Conservation (phyloP, 768 basidiomycete species). For the Ramaria sp. region DNA sequence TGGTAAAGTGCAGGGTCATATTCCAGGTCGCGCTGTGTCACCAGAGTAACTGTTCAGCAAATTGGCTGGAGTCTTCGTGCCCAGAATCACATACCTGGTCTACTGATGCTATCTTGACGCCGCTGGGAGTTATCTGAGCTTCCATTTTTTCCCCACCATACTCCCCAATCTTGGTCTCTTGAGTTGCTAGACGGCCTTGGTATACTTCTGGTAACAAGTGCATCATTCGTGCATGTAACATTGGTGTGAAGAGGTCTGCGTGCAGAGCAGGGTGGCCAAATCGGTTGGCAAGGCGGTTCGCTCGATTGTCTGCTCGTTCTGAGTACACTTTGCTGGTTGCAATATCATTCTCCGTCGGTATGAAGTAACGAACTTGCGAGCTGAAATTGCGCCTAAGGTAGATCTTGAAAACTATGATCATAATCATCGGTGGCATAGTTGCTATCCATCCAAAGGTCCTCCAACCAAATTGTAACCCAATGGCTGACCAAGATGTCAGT, state of each 20-base stretch:
- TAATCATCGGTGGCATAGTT: constrained; percentile 76
- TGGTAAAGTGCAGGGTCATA: constrained; percentile 73
- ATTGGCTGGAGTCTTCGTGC: not conserved
- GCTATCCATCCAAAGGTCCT: constrained; percentile 70
- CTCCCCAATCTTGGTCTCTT: constrained; percentile 59
- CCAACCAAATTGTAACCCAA: constrained; percentile 69
- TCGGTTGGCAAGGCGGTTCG: constrained; percentile 73
- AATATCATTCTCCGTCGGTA: constrained; percentile 73
- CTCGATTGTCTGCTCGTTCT: constrained; percentile 57
- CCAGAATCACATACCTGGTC: constrained; percentile 40
- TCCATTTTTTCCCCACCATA: constrained; percentile 72
- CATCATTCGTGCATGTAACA: constrained; percentile 83
- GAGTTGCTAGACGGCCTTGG: constrained; percentile 52
- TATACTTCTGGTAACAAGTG: constrained; percentile 67
- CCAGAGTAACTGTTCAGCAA: not conserved
- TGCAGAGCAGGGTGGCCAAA: constrained; percentile 94
- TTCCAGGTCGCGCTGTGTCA: constrained; percentile 55
- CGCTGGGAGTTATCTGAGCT: constrained; percentile 63
- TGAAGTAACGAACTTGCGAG: constrained; percentile 66
- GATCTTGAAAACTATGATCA: constrained; percentile 74
- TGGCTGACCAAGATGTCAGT: constrained; percentile 37
- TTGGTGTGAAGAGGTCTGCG: constrained; percentile 76
- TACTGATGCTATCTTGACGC: constrained; percentile 75
- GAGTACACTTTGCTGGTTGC: constrained; percentile 66
- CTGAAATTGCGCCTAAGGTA: constrained; percentile 65